Conservation (phyloP, 129 eudicot genomes). For the Lactuca sativa region DNA sequence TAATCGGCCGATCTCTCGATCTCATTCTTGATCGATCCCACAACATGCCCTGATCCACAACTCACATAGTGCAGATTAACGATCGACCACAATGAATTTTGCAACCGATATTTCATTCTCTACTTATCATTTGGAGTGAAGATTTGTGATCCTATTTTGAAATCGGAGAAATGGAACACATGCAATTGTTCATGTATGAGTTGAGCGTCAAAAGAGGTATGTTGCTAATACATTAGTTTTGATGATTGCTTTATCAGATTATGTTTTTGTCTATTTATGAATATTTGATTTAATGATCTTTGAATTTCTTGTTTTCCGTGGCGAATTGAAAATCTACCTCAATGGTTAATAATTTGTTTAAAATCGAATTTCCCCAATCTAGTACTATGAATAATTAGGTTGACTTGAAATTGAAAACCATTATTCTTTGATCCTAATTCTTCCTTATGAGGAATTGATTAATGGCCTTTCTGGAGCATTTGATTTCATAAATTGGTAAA, state of each 20-base stretch:
- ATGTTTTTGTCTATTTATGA: neutral
- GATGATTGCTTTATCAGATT: neutral
- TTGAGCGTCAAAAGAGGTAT: no score
- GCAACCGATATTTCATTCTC: no score
- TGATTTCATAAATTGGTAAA: neutral
- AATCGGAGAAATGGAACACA: no score
- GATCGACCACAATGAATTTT: no score
- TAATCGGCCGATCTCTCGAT: no score
- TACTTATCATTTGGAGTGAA: no score
- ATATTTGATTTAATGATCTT: neutral
- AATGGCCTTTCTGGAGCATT: neutral
- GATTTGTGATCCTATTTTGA: no score
- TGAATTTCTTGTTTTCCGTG: slow-evolving; percentile 2
- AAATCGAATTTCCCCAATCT: neutral
- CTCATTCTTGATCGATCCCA: no score
- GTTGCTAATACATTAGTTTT: no score
- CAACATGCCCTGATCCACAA: no score
- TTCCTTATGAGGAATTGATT: neutral
- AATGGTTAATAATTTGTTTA: slow-evolving; percentile 7
- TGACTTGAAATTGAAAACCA: slow-evolving; percentile 5
- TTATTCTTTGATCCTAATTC: neutral
- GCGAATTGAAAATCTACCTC: slow-evolving; percentile 3
- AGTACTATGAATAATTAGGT: neutral
- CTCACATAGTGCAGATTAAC: no score
- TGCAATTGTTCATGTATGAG: no score